Conservation (phyloP, 768 basidiomycete species). For the Boletus fagicola region DNA sequence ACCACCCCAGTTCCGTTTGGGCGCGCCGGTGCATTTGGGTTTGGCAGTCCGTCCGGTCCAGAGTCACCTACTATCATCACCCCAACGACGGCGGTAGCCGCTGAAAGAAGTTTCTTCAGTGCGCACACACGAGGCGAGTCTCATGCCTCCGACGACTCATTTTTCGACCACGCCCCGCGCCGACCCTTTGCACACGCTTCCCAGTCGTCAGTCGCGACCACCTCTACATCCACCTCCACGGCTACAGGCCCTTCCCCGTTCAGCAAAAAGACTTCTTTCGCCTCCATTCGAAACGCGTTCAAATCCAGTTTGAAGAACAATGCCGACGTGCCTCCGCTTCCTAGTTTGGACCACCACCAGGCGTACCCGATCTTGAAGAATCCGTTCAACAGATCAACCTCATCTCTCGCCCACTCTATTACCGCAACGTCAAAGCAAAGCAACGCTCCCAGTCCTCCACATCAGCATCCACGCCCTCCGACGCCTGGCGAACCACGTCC, state of each 20-base stretch:
- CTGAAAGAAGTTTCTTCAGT: conserved; percentile 59
- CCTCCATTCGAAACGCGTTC: conserved; percentile 85
- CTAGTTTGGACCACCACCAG: conserved; percentile 58
- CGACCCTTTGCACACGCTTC: conserved; percentile 69
- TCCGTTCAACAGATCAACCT: conserved; percentile 79
- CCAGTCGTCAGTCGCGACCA: conserved; percentile 65
- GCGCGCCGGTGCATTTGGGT: conserved; percentile 51
- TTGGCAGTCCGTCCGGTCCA: conserved; percentile 48
- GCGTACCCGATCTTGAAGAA: conserved; percentile 73
- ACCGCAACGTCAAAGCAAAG: conserved; percentile 39
- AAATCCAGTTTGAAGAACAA: conserved; percentile 55
- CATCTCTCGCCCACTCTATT: conserved; percentile 59
- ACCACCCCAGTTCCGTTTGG: conserved; percentile 70
- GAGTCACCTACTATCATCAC: conserved; percentile 68
- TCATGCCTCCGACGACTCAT: conserved; percentile 72
- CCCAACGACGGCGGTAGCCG: conserved; percentile 39
- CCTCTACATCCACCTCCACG: conserved; percentile 29
- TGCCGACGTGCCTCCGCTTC: conserved; percentile 73
- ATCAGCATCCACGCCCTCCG: conserved; percentile 52
- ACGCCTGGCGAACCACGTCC: conserved; percentile 49
- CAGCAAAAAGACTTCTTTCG: conserved; percentile 80
- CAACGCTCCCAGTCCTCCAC: conserved; percentile 47
- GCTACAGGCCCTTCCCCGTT: conserved; percentile 45
- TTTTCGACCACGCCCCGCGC: conserved; percentile 55
- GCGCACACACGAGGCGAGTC: conserved; percentile 75